Evolutionary conservation across 371 early-diverging fungal species (phyloP), one percentile per base, ranked within the genome.

Genomic region (Lichtheimia corymbifera): DNA sequence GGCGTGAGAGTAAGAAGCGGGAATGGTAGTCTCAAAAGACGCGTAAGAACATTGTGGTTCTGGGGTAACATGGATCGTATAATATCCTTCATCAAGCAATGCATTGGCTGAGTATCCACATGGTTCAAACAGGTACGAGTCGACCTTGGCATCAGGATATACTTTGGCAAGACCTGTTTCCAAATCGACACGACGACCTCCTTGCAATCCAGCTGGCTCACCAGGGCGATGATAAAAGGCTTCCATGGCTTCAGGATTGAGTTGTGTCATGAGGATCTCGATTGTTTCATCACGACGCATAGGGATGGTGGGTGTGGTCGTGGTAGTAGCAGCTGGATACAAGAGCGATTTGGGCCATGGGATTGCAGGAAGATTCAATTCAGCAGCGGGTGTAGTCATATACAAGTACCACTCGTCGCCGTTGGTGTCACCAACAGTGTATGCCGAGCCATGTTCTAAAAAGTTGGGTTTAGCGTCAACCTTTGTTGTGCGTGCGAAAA

Each of bases 361-460:
- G 14, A 53, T 53, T 17, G 53, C 59, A 40, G 82, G 71, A 17
- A 68, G 65, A 18, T 71, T 49, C 4, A 80, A 75, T 63, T 79
- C 82, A 55, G 82, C 76, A 43, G 74, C 72, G 35, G 92, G 92
- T 17, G 87, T 83, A 22, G 89, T 88, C 66, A 91, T 67, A 74
- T 95, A 97, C 42, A 94, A 76, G 73, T 93, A 90, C 98, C 98
- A 97, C 74, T 97, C 95, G 59, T 97, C 96, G 20, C 89, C 89
- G 67, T 91, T 93, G 63, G 91, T 85, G 61, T 93, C 93, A 22
- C 98, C 98, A 58, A 97, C 86, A 58, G 88, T 89, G 68, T 97
- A 97, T 2, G 94, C 93, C 4, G 91, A 82, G 7, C 91, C 93
- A 51, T 83, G 75, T 13, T 84, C 86, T 83, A 67, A 41, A 41